Percentiles rank a stretch among this genome's conserved stretches.
Evolutionary conservation across 192 early-diverging fungal species (phyloP).

Genomic region (Podila verticillata): DNA sequence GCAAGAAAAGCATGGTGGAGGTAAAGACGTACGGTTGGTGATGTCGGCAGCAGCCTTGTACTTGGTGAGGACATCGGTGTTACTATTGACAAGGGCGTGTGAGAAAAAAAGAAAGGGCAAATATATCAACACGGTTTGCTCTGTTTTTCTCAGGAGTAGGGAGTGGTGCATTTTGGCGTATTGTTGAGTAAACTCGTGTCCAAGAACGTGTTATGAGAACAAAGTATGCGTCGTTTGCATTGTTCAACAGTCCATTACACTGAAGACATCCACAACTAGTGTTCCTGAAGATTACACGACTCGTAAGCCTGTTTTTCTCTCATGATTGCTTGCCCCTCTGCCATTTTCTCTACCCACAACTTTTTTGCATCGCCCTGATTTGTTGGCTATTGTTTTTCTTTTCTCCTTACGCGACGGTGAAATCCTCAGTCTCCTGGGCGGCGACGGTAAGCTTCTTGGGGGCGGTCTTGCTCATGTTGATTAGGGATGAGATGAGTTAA

Average conservation of each 20-base stretch:
- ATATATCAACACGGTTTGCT: not conserved
- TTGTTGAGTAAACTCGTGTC: too few species aligned
- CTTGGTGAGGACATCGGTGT: slow-evolving; percentile 85
- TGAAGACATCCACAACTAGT: too few species aligned
- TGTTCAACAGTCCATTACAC: too few species aligned
- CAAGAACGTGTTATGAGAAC: too few species aligned
- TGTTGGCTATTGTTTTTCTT: not conserved
- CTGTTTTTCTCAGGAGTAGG: too few species aligned
- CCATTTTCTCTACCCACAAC: too few species aligned
- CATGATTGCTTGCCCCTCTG: too few species aligned
- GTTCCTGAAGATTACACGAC: too few species aligned
- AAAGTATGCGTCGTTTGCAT: too few species aligned
- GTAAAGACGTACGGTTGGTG: slow-evolving; percentile 73
- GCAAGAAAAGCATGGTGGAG: not conserved
- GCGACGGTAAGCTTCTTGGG: slow-evolving; percentile 53
- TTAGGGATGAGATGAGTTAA: slow-evolving; percentile 8
- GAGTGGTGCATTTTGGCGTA: too few species aligned
- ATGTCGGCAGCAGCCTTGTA: slow-evolving; percentile 94
- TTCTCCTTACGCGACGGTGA: slow-evolving; percentile 50
- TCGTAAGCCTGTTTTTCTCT: too few species aligned
- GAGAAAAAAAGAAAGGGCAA: not conserved
- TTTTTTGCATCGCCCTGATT: too few species aligned
- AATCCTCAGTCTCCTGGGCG: slow-evolving; percentile 52
- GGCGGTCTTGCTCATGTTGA: slow-evolving; percentile 54
- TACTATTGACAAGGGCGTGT: slow-evolving; percentile 33